These are phyloP conservation scores for Fusarium phyllophilum DNA, from an alignment of 2,329 filamentous ascomycete species.

Conservation along the genomic window DNA sequence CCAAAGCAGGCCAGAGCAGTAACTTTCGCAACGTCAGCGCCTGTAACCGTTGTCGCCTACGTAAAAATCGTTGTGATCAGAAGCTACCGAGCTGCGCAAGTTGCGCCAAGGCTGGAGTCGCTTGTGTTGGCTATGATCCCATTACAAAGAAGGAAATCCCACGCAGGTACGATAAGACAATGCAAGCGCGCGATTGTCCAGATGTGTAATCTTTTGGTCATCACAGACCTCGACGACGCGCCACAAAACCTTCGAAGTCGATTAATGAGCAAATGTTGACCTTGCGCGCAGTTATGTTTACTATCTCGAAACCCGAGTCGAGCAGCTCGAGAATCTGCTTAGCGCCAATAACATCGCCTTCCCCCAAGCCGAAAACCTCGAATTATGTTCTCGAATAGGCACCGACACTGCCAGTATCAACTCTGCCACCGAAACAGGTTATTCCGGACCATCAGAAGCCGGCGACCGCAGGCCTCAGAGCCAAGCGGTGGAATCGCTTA, in stretches of 20 bases:
- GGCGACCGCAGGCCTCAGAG: constrained; percentile 45
- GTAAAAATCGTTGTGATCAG: constrained; percentile 97
- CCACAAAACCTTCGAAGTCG: neutral
- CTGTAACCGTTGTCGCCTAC: constrained; percentile 89
- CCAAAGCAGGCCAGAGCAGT: constrained; percentile 67
- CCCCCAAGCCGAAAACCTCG: constrained; percentile 76
- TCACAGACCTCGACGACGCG: neutral
- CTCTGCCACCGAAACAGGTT: constrained; percentile 47
- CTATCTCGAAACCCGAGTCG: constrained; percentile 88
- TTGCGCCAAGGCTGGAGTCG: constrained; percentile 91
- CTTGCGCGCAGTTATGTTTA: constrained; percentile 78
- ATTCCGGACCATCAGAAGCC: constrained; percentile 49
- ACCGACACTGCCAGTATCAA: constrained; percentile 50
- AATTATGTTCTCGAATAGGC: constrained; percentile 65
- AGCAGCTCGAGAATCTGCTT: constrained; percentile 83
- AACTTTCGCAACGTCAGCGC: constrained; percentile 90
- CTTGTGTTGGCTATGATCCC: constrained; percentile 94
- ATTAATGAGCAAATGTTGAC: constrained; percentile 33
- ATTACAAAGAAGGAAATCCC: constrained; percentile 97
- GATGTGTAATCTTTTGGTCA: neutral
- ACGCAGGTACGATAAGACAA: constrained; percentile 73
- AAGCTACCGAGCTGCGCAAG: constrained; percentile 88
- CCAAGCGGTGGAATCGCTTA: constrained; percentile 48
- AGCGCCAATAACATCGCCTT: constrained; percentile 75
- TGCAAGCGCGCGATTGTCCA: constrained; percentile 16